Evolutionary conservation across 352 stramenopile genomes (phyloP).

Genomic region (Blastocystis sp.): DNA sequence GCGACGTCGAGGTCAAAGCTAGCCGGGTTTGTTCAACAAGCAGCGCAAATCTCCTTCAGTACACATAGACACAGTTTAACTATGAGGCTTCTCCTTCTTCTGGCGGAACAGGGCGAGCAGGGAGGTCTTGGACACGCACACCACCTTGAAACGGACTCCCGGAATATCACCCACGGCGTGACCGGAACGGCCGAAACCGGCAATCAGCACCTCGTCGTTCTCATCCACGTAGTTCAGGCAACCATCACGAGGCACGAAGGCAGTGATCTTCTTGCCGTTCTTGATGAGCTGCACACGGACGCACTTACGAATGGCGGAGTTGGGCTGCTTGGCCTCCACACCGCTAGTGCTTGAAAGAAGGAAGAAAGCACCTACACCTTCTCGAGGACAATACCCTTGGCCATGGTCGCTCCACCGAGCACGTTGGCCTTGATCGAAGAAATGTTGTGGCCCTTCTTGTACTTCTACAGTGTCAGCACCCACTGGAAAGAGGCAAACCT

Average conservation of each 20-base stretch:
- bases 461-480: slow-evolving; percentile 76
- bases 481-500: slow-evolving; percentile 73
- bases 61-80: slow-evolving; percentile 75
- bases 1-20: background rate
- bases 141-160: slow-evolving; percentile 99
- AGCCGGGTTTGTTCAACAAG: slow-evolving; percentile 73
- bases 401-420: slow-evolving; percentile 98
- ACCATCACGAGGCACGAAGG: slow-evolving; percentile 98
- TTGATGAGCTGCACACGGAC: slow-evolving; percentile 99
- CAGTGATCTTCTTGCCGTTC: slow-evolving; percentile 99
- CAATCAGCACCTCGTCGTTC: slow-evolving; percentile 97
- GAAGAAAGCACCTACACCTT: slow-evolving; percentile 87
- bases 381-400: slow-evolving; percentile 99
- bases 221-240: slow-evolving; percentile 99
- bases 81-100: slow-evolving; percentile 99
- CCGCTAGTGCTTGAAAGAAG: slow-evolving; percentile 75
- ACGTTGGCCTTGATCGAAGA: slow-evolving; percentile 99
- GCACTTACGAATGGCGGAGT: slow-evolving; percentile 99
- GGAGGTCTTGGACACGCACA: slow-evolving; percentile 70
- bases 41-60: slow-evolving; percentile 36
- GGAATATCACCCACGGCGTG: slow-evolving; percentile 99
- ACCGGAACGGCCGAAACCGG: slow-evolving; percentile 96
- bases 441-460: slow-evolving; percentile 98
- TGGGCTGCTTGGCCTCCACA: slow-evolving; percentile 99
- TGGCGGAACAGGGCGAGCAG: slow-evolving; percentile 99